A percentile compares a stretch with the other conserved stretches of the same genome.
phyloP scores from a whole-genome alignment of 225 moss, liverwort and hornwort species.

The Polytrichum commune region DNA sequence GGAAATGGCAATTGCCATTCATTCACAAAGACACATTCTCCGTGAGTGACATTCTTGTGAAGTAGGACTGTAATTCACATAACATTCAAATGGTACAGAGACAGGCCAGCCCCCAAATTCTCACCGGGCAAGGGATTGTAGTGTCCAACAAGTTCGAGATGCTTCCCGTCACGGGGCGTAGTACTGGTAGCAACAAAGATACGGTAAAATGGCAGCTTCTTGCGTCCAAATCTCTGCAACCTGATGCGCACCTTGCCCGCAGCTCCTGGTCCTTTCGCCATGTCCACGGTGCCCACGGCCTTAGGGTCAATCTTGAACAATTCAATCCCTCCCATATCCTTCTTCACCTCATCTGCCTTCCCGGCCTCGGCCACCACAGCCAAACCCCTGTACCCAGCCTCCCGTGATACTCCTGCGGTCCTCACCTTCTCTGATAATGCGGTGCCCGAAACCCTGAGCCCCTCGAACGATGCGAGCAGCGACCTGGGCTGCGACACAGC shows the following conservation, averaged over 20 bases:
- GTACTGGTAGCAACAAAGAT: conserved; percentile 73
- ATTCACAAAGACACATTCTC: too few relatives aligned
- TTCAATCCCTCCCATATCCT: neutral
- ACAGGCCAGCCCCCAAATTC: neutral
- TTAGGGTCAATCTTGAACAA: neutral
- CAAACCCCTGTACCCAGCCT: neutral
- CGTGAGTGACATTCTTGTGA: too few relatives aligned
- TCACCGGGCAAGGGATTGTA: conserved; percentile 82
- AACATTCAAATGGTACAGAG: neutral
- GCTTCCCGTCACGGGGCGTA: conserved; percentile 75
- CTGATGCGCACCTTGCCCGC: conserved; percentile 72
- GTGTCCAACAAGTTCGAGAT: conserved; percentile 80
- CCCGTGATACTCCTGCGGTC: neutral
- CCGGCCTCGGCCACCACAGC: neutral
- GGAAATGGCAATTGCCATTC: too few relatives aligned
- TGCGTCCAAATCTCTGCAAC: conserved; percentile 71
- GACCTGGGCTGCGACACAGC: neutral
- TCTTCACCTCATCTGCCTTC: neutral
- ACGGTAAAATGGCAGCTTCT: conserved; percentile 81
- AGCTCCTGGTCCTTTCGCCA: conserved; percentile 25
- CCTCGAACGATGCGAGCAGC: neutral
- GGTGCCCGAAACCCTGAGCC: neutral
- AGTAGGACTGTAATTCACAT: too few relatives aligned
- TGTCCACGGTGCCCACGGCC: neutral
- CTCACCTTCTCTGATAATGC: neutral